Base-by-base conservation (phyloP, 1,139 yeast genomes). In the Yamadazyma diospyri region DNA sequence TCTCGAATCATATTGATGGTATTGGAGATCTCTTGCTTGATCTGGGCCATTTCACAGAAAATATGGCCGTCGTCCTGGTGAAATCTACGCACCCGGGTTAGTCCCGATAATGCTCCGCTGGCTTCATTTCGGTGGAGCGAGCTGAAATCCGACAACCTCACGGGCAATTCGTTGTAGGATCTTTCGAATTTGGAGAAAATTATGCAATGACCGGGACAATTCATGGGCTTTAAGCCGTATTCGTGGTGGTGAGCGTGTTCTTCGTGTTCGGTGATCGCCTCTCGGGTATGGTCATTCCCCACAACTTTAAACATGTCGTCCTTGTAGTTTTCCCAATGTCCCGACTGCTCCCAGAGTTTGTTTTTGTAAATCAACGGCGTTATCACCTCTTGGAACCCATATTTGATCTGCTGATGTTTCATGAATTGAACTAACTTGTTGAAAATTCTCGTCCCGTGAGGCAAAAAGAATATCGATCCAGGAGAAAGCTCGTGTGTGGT, bases 61-160 rank as follows among this genome's bases (percentile, higher is more conserved):
- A 94, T 92, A 53, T 94, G 98, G 8, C 97, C 98, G 57, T 94
- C 98, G 55, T 94, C 99, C 61, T 94, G 99, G 57, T 94, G 98
- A 69, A 94, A 94, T 46, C 97, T 77, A 43, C 99, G 75, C 6
- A 94, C 97, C 48, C 99, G 76, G 1, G 98, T 92, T 38, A 94
- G 65, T 1, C 99, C 99, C 2, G 95, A 77, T 29, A 94, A 69
- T 1, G 98, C 95, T 19, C 99, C 98, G 36, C 94, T 81, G 32
- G 89, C 82, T 59, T 94, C 99, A 54, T 94, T 94, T 59, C 99
- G 75, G 59, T 94, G 99, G 36, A 94, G 64, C 3, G 95, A 94
- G 30, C 95, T 87, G 50, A 89, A 92, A 59, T 94, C 99, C 9
- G 95, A 86, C 50, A 77, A 78, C 48, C 98, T 65, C 48, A 89